Evolutionary conservation across 108 stramenopile species (phyloP), one percentile per base, ranked within the genome.

Genomic region (Aurantiochytrium sp.): DNA sequence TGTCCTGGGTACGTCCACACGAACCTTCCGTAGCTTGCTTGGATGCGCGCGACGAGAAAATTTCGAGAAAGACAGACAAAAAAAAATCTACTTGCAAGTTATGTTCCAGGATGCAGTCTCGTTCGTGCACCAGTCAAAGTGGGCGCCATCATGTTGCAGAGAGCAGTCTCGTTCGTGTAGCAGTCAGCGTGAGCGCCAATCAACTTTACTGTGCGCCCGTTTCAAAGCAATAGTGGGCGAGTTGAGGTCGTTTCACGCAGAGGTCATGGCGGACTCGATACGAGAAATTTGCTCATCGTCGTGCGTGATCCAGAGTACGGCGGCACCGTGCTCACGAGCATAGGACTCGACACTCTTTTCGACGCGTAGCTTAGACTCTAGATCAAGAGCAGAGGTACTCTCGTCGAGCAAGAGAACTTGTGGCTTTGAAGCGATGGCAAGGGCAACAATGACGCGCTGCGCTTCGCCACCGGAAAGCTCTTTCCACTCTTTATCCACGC

Each of bases 381-480:
- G 72, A 88, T 96, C 96, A 29, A 96, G 60, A 1, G 95, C 94
- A 43, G 88, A 88, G 43, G 94, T 95, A 23, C 89, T 60, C 89
- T 96, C 96, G 92, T 96, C 96, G 42, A 95, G 76, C 23, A 96
- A 87, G 23, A 95, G 60, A 0, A 96, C 91, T 59, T 90, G 69
- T 1, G 95, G 95, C 25, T 88, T 42, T 5, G 92, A 88, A 5
- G 96, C 91, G 23, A 97, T 76, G 16, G 96, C 95, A 16, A 96
- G 94, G 0, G 97, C 96, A 87, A 96, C 88, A 18, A 93, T 64
- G 45, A 94, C 89, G n/a, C 96, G 91, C 89, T 97, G 97, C n/a
- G 93, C 92, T 92, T 96, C 96, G 47, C 96, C 96, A 4, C 96
- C 96, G 4, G 95, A 95, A 4, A 97, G 92, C 29, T 91, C 64